Evolutionary conservation across 2,329 filamentous ascomycete species (phyloP).

Genomic region (Diaporthe ampelina): DNA sequence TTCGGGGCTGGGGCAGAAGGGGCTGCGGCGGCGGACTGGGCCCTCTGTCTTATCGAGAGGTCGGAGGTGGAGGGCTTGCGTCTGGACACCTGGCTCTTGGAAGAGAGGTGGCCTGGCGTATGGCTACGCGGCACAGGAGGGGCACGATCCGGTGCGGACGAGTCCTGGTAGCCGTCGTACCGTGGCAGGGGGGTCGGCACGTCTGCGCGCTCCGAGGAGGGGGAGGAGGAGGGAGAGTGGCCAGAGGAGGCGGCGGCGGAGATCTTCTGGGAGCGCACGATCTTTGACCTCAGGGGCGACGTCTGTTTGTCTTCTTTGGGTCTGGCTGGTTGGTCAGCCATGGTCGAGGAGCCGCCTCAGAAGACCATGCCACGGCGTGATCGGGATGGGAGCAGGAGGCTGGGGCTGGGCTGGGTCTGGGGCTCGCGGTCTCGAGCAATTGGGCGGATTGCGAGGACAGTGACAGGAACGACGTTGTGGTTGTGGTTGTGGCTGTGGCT

Average conservation of each 20-base stretch:
- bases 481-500: neutral
- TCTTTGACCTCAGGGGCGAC: conserved; percentile 59
- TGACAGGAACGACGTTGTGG: neutral
- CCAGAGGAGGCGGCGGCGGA: conserved; percentile 52
- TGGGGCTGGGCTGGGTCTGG: neutral
- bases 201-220: conserved; percentile 29
- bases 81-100: conserved; percentile 67
- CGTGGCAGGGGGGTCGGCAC: conserved; percentile 19
- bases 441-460: neutral
- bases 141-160: conserved; percentile 52
- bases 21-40: conserved; percentile 58
- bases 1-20: conserved; percentile 46
- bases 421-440: neutral
- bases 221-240: conserved; percentile 37
- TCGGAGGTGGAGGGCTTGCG: conserved; percentile 62
- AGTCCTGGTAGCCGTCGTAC: conserved; percentile 48
- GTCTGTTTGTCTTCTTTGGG: conserved; percentile 47
- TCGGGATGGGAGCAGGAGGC: conserved; percentile 33
- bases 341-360: conserved; percentile 48
- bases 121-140: conserved; percentile 67
- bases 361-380: conserved; percentile 46
- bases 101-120: conserved; percentile 72
- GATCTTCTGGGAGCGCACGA: conserved; percentile 69
- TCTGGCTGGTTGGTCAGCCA: conserved; percentile 58
- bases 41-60: conserved; percentile 66